Percentiles rank a stretch among this genome's conserved stretches.
phyloP scores from a whole-genome alignment of 2,329 filamentous ascomycete species.

The Penicillium sp. region DNA sequence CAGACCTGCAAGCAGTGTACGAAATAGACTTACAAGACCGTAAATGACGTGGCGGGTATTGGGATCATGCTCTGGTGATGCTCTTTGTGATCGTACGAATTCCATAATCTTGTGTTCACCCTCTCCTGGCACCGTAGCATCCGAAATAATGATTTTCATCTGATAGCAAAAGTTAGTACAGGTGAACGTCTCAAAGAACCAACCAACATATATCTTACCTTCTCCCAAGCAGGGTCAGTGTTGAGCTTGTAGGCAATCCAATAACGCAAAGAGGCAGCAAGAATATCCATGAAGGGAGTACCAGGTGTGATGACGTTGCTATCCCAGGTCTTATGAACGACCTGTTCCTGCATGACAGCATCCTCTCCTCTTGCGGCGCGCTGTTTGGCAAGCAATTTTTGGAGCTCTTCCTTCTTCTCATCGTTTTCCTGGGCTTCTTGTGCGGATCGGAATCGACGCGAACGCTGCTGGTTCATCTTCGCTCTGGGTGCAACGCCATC shows the following conservation, averaged over 20 bases:
- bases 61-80: conserved; percentile 86
- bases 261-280: conserved; percentile 85
- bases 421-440: conserved; percentile 95
- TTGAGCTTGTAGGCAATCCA: conserved; percentile 98
- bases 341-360: conserved; percentile 60
- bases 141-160: conserved; percentile 96
- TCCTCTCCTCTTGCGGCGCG: conserved; percentile 62
- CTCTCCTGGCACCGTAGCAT: conserved; percentile 95
- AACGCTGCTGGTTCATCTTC: conserved; percentile 99
- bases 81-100: conserved; percentile 90
- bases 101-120: conserved; percentile 99
- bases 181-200: background rate
- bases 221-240: conserved; percentile 92
- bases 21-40: conserved; percentile 58
- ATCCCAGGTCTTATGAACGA: conserved; percentile 88
- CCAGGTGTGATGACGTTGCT: conserved; percentile 87
- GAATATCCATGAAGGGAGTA: conserved; percentile 97
- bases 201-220: conserved; percentile 41
- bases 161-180: conserved; percentile 23
- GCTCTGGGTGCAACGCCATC: conserved; percentile 96
- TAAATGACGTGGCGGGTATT: conserved; percentile 99
- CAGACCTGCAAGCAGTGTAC: background rate
- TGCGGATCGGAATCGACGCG: conserved; percentile 88
- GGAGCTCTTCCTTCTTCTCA: conserved; percentile 82
- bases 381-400: conserved; percentile 80